Evolutionary conservation across 73 alveolate species (phyloP), one percentile per base, ranked within the genome.

Genomic region (Uronychia setigera): DNA sequence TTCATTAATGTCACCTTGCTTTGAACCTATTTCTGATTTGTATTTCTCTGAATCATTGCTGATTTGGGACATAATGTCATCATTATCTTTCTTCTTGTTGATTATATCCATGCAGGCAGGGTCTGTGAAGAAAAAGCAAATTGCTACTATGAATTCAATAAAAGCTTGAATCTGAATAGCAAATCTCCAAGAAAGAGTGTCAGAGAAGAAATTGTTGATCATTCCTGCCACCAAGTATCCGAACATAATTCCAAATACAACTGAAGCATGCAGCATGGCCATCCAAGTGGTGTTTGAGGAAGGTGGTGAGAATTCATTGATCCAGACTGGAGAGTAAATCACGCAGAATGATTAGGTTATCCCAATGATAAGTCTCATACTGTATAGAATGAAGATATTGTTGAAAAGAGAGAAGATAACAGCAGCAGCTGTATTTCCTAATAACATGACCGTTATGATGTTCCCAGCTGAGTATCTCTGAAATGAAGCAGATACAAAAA

Each of bases 291-390:
- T 92, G 83, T 91, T 87, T 74, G 89, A 82, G 33, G 90, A 94
- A 28, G 79, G 80, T 25, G 99, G 99, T 28, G 98, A 87, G 91
- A 93, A 97, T 79, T 96, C 98, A 93, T 97, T 97, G 26, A 96
- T 98, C 99, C 99, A 97, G 33, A 97, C 99, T 31, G 99, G 99
- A 0, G 97, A 98, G 83, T 97, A 96, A 59, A 96, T 95, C 14
- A 93, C 95, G 74, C 94, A 88, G 88, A 97, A 97, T 1, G 99
- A 97, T 81, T 93, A 93, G 28, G 99, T 91, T 25, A 92, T 87
- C 26, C 99, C 99, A 89, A 94, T 82, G n/a, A 93, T 76, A 87
- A 97, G 93, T 34, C 99, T 80, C 92, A 88, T 87, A 27, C 85
- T 57, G 85, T 92, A 96, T 46, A 96, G 84, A 31, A 95, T 74